Percentiles rank a stretch among this genome's conserved stretches.
phyloP scores from a whole-genome alignment of 257 asterid genomes.

The Solanum acaule region DNA sequence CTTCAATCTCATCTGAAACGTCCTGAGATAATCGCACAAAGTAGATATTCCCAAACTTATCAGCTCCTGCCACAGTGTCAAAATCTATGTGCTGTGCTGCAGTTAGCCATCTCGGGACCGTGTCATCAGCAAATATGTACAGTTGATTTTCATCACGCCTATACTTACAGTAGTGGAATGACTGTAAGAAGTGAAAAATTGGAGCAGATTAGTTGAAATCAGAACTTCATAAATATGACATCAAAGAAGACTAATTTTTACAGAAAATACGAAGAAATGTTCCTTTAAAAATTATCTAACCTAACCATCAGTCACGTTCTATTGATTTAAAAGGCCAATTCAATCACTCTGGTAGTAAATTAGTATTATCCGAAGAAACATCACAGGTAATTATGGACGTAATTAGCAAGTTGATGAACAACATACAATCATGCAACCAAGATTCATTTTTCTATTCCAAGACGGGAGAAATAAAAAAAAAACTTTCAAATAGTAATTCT shows the following conservation, averaged over 20 bases:
- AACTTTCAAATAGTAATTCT: background rate
- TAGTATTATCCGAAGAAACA: background rate
- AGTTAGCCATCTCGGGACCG: slow-evolving; percentile 97
- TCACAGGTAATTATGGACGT: background rate
- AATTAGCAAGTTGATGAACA: background rate
- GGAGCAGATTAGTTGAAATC: background rate
- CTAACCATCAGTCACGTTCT: background rate
- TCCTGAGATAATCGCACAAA: slow-evolving; percentile 95
- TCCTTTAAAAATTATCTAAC: background rate
- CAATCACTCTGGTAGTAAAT: background rate
- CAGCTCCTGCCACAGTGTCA: slow-evolving; percentile 97
- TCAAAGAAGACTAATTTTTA: background rate
- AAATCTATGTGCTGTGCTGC: slow-evolving; percentile 83
- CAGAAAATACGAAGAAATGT: background rate
- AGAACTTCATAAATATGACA: background rate
- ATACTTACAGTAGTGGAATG: slow-evolving; percentile 98
- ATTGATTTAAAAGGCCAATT: background rate
- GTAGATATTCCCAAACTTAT: slow-evolving; percentile 89
- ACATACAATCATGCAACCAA: background rate
- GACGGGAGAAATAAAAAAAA: background rate
- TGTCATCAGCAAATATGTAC: slow-evolving; percentile 95
- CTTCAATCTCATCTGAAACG: slow-evolving; percentile 97
- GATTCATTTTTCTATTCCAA: background rate
- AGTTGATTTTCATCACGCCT: slow-evolving; percentile 98
- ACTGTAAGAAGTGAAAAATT: slow-evolving; percentile 32